Base-by-base conservation (phyloP, 352 stramenopile species). In the Globisporangium spiculum region DNA sequence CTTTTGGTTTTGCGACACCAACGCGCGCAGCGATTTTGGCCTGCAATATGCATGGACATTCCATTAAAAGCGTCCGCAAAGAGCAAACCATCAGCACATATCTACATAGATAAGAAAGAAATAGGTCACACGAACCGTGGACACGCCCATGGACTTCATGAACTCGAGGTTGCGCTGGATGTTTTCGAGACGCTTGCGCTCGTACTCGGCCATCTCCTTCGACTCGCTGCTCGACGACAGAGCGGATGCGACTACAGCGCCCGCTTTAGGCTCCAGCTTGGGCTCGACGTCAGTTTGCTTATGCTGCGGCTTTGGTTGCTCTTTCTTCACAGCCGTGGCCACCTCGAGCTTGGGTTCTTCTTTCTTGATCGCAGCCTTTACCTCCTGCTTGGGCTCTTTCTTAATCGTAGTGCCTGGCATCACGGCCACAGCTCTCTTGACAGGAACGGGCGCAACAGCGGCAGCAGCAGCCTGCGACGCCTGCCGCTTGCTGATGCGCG, bases 151-250 rank as follows among this genome's bases (percentile, higher is more conserved):
- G 52, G 84, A 80, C 60, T 80, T 76, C 86, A 96, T 93, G 66
- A 94, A 92, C 30, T 89, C 79, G 60, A 94, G 61, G 67, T 96
- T 94, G 34, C 88, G 85, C 75, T 89, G 75, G 61, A 96, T 94
- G 67, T 96, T 96, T 46, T 86, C 88, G 9, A 85, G 77, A 0
- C 88, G 85, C 71, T 90, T 91, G 70, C 82, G 81, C 73, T 96
- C 88, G 60, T 96, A 96, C 67, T 90, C 86, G 26, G 79, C 78
- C 60, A 94, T 72, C 27, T 52, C 73, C 55, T 71, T 56, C 26
- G 14, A 46, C 54, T 38, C 53, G 52, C 53, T 61, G 3, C 60
- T 27, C 0, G 18, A 2, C 7, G 16, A 20, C 44, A 24, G 18
- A 52, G 18, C 6, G 6, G 18, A 9, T 20, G 44, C 44, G 22